Evolutionary conservation across 2,329 filamentous ascomycete species (phyloP).

Genomic region (Fusarium brachygibbosum): DNA sequence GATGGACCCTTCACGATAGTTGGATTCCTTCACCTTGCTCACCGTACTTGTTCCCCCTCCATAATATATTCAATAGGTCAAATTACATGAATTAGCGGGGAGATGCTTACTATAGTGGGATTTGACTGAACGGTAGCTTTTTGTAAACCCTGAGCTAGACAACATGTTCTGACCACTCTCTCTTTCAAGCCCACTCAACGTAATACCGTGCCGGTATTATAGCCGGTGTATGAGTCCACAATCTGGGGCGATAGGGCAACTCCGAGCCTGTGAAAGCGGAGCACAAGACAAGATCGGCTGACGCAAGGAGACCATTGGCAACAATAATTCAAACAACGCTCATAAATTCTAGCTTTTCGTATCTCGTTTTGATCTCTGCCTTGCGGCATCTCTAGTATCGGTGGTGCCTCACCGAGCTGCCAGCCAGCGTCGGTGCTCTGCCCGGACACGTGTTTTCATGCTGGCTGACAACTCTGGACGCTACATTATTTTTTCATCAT

Average conservation of each 20-base stretch:
- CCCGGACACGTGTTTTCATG: constrained; percentile 67
- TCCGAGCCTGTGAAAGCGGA: constrained; percentile 4
- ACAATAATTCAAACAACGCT: constrained; percentile 27
- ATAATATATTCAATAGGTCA: constrained; percentile 5
- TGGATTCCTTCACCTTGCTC: constrained; percentile 25
- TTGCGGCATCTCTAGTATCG: constrained; percentile 72
- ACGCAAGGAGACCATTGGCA: not conserved
- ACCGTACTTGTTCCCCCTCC: constrained; percentile 4
- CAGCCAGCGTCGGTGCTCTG: constrained; percentile 70
- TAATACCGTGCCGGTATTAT: not conserved
- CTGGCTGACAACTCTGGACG: constrained; percentile 71
- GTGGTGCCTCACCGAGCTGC: constrained; percentile 71
- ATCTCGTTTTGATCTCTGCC: constrained; percentile 71
- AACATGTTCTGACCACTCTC: constrained; percentile 32
- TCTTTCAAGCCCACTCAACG: not conserved
- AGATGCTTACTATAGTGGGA: constrained; percentile 31
- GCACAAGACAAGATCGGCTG: not conserved
- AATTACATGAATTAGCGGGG: constrained; percentile 21
- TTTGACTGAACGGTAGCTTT: not conserved
- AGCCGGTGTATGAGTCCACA: constrained; percentile 5
- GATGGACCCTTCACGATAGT: constrained; percentile 42
- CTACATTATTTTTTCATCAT: constrained; percentile 68
- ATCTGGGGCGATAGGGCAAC: constrained; percentile 5
- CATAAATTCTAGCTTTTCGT: constrained; percentile 32
- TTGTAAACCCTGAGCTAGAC: constrained; percentile 29